Base-by-base conservation (phyloP, 768 basidiomycete species). In the Tulasnella sp. region DNA sequence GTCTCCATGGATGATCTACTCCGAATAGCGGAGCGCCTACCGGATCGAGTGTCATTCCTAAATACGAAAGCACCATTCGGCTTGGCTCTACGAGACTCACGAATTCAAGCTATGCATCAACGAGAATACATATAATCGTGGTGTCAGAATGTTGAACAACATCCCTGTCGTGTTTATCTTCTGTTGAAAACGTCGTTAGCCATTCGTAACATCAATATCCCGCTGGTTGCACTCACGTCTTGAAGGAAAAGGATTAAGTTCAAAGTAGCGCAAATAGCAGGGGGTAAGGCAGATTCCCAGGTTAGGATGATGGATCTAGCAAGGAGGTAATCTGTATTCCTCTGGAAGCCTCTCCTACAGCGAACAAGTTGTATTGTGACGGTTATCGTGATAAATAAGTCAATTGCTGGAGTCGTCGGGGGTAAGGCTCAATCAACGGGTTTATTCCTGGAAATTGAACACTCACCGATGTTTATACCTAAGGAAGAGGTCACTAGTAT, bases 41-140 rank as follows among this genome's bases (percentile, higher is more conserved):
- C n/a, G n/a, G n/a, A n/a, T n/a, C n/a, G n/a, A n/a, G n/a, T n/a
- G n/a, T n/a, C n/a, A n/a, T n/a, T n/a, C n/a, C n/a, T n/a, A n/a
- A n/a, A n/a, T n/a, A n/a, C n/a, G n/a, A n/a, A n/a, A n/a, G n/a
- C n/a, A n/a, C n/a, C n/a, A n/a, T n/a, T n/a, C n/a, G n/a, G n/a
- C n/a, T n/a, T n/a, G n/a, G n/a, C n/a, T n/a, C n/a, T n/a, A n/a
- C n/a, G n/a, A n/a, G n/a, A n/a, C 45, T 47, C 24, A 47, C 45
- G 45, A 47, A 16, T 47, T 47, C 13, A 47, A 22, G 24, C 31
- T 34, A 32, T 47, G 35, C 45, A 47, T 47, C 45, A 47, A 24
- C 45, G 45, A 47, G 32, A 47, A 47, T 5, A 47, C 45, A 34
- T 47, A 47, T 1, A 47, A 34, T 19, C 45, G 4, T 4, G 25